phyloP scores from a whole-genome alignment of 495 filamentous ascomycete genomes.

The Durotheca rogersii region DNA sequence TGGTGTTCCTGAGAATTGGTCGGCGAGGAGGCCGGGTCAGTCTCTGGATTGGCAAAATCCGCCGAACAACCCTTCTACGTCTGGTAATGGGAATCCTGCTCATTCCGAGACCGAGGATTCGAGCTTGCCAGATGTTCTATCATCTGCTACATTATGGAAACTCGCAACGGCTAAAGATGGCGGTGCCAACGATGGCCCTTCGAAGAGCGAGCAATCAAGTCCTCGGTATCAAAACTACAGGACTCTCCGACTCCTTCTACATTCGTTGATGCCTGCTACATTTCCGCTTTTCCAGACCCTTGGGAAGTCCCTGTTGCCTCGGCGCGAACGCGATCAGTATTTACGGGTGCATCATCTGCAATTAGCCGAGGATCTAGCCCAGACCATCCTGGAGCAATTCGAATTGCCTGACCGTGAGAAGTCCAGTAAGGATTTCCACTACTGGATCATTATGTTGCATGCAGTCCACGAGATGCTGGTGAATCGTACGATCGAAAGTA shows the following conservation, averaged over 20 bases:
- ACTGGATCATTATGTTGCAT: conserved; percentile 77
- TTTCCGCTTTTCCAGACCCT: conserved; percentile 76
- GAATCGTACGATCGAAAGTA: conserved; percentile 59
- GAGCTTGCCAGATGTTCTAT: conserved; percentile 22
- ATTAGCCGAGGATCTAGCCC: conserved; percentile 77
- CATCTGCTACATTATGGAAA: conserved; percentile 26
- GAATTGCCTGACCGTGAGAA: conserved; percentile 31
- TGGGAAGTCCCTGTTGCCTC: conserved; percentile 74
- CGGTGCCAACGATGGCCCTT: conserved; percentile 20
- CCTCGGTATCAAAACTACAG: conserved; percentile 73
- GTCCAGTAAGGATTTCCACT: conserved; percentile 59
- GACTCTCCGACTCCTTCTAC: conserved; percentile 72
- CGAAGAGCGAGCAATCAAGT: conserved; percentile 40
- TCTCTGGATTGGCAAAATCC: conserved; percentile 15
- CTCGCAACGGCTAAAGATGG: conserved; percentile 16
- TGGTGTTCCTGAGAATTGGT: conserved; percentile 48
- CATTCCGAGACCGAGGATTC: conserved; percentile 24
- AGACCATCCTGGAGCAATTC: conserved; percentile 67
- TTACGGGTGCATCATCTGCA: conserved; percentile 64
- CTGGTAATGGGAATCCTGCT: conserved; percentile 6
- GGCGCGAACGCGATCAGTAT: conserved; percentile 64
- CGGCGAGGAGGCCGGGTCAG: conserved; percentile 24
- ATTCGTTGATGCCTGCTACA: conserved; percentile 68
- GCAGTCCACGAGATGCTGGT: conserved; percentile 71
- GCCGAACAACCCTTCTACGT: neutral